Evolutionary conservation across 768 basidiomycete genomes (phyloP).

Genomic region (Russula olivacea): DNA sequence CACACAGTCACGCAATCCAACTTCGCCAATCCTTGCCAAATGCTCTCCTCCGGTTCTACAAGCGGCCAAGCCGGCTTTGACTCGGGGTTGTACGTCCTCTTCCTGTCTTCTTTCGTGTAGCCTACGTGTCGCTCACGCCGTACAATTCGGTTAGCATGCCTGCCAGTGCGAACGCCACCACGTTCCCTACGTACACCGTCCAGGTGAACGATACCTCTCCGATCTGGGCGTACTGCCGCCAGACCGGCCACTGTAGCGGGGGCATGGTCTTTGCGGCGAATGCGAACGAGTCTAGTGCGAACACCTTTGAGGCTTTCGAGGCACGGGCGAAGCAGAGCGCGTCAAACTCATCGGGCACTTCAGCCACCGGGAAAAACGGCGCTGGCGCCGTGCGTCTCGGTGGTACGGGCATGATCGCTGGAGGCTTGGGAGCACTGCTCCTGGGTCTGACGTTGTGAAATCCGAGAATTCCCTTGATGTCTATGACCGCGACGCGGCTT

Average conservation of each 20-base stretch:
- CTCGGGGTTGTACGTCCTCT: slow-evolving; percentile 34
- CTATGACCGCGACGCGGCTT: neutral
- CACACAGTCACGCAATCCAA: slow-evolving; percentile 37
- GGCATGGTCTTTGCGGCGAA: slow-evolving; percentile 61
- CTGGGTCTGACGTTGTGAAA: slow-evolving; percentile 17
- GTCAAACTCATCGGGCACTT: slow-evolving; percentile 12
- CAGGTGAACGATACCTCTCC: slow-evolving; percentile 51
- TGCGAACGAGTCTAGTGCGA: slow-evolving; percentile 44
- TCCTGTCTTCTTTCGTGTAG: neutral
- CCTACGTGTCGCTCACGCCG: neutral
- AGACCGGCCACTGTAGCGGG: slow-evolving; percentile 44
- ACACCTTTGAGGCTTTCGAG: slow-evolving; percentile 50
- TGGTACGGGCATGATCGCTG: slow-evolving; percentile 1
- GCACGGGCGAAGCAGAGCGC: slow-evolving; percentile 38
- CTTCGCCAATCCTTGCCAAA: slow-evolving; percentile 34
- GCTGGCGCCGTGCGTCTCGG: slow-evolving; percentile 22
- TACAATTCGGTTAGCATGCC: slow-evolving; percentile 36
- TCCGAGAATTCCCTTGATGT: neutral
- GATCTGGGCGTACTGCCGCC: slow-evolving; percentile 52
- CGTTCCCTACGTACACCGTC: slow-evolving; percentile 49
- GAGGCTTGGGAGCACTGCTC: neutral
- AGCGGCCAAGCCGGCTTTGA: slow-evolving; percentile 40
- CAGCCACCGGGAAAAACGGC: slow-evolving; percentile 10
- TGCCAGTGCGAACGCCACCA: slow-evolving; percentile 39
- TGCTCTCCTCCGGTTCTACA: slow-evolving; percentile 40